Conservation (phyloP, 2,329 filamentous ascomycete genomes). For the Fusarium oligoseptatum region DNA sequence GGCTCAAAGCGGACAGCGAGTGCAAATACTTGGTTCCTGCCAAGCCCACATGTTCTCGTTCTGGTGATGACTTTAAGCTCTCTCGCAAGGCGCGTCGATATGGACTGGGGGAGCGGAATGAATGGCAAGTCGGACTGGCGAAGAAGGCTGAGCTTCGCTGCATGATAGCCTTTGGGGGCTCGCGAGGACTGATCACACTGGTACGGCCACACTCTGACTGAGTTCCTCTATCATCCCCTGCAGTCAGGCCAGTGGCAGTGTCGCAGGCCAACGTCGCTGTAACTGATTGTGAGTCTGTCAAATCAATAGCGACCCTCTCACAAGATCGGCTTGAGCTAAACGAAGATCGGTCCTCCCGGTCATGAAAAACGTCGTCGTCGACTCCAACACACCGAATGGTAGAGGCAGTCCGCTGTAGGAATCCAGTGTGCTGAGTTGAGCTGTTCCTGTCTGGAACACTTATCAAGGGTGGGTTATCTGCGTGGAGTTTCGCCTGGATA, state of each 20-base stretch:
- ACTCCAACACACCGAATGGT: conserved; percentile 52
- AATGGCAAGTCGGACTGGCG: conserved; percentile 63
- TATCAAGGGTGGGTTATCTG: conserved; percentile 9
- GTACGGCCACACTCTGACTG: conserved; percentile 1
- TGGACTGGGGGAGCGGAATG: conserved; percentile 68
- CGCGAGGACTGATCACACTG: conserved; percentile 15
- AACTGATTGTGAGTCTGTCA: neutral
- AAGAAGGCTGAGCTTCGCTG: conserved; percentile 65
- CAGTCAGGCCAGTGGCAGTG: neutral
- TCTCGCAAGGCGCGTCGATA: conserved; percentile 66
- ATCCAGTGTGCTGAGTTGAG: neutral
- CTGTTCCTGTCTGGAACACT: neutral
- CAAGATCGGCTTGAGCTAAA: neutral
- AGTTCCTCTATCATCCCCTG: neutral
- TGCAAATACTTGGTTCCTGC: conserved; percentile 55
- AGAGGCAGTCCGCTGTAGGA: conserved; percentile 39
- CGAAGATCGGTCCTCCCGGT: conserved; percentile 4
- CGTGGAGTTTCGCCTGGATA: neutral
- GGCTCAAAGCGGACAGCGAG: conserved; percentile 56
- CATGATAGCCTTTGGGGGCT: conserved; percentile 49
- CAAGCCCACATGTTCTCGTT: conserved; percentile 40
- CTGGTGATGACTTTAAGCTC: conserved; percentile 57
- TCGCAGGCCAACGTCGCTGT: neutral
- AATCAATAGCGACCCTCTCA: conserved; percentile 5
- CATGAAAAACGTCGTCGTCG: conserved; percentile 52